Conservation (phyloP, 441 rosid species). For the Corymbia citriodora region DNA sequence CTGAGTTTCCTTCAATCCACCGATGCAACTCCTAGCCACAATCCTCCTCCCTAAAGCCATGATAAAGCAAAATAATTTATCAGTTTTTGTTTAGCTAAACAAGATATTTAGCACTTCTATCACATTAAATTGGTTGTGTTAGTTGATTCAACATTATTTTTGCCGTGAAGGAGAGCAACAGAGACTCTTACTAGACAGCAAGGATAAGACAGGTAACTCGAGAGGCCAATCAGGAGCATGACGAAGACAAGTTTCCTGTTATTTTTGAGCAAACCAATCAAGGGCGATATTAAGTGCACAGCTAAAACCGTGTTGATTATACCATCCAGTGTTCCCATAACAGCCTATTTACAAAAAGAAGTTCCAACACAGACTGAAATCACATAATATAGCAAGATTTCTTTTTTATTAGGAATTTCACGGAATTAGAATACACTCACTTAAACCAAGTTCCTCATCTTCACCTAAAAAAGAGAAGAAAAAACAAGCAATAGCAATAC, state of each 20-base stretch:
- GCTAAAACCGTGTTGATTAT: conserved; percentile 19
- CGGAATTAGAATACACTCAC: not conserved
- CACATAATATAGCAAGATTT: not conserved
- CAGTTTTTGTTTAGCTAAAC: not conserved
- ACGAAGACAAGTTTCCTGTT: conserved; percentile 19
- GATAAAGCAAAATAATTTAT: not conserved
- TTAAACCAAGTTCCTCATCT: not conserved
- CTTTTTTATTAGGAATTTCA: not conserved
- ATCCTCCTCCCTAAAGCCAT: not conserved
- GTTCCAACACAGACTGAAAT: not conserved
- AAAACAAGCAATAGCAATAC: not conserved
- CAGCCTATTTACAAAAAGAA: conserved; percentile 1
- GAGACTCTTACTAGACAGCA: conserved; percentile 5
- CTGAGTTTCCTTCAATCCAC: conserved; percentile 12
- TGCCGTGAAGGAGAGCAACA: too few species aligned
- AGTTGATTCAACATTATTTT: not conserved
- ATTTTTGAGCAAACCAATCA: conserved; percentile 18
- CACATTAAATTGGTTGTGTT: not conserved
- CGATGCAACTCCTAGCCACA: not conserved
- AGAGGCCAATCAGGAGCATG: conserved; percentile 15
- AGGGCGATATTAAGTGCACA: conserved; percentile 8
- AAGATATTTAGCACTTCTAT: not conserved
- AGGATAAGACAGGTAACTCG: conserved; percentile 8
- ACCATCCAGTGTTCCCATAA: conserved; percentile 14
- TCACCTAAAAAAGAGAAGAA: not conserved